A percentile compares a stretch with the other conserved stretches of the same genome.
Evolutionary conservation across 176 grass and related monocot genomes (phyloP).

Genomic region (Phoenix dactylifera): DNA sequence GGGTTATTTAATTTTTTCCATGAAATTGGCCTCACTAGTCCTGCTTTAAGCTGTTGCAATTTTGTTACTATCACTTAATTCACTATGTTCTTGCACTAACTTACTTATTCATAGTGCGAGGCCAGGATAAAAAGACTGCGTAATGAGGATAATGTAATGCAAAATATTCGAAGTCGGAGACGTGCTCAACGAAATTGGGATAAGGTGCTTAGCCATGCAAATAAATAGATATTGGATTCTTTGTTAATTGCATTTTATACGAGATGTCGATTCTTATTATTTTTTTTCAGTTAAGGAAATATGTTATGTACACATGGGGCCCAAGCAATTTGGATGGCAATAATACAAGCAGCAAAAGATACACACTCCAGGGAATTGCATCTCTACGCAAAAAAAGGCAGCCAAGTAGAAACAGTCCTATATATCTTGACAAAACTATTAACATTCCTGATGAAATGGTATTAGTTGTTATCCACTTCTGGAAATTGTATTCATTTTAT

Average conservation of each 20-base stretch:
- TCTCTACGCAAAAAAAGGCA: slow-evolving; percentile 58
- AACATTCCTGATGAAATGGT: too few species aligned
- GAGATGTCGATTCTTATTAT: slow-evolving; percentile 4
- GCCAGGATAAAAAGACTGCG: slow-evolving; percentile 62
- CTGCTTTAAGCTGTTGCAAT: too few species aligned
- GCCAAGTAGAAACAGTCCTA: slow-evolving; percentile 19
- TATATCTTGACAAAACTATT: slow-evolving; percentile 1
- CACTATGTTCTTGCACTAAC: too few species aligned
- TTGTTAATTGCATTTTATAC: background rate
- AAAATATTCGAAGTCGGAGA: slow-evolving; percentile 42
- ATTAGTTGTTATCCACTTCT: too few species aligned
- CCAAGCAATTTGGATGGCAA: slow-evolving; percentile 65
- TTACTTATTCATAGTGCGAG: slow-evolving; percentile 47
- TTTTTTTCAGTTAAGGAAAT: slow-evolving; percentile 63
- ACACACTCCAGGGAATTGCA: slow-evolving; percentile 37
- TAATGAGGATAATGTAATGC: slow-evolving; percentile 64
- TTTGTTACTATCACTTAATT: too few species aligned
- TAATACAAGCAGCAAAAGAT: slow-evolving; percentile 54
- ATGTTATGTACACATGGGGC: slow-evolving; percentile 97
- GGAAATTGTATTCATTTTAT: too few species aligned
- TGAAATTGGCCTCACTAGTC: too few species aligned
- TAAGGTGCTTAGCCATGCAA: slow-evolving; percentile 47
- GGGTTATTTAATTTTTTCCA: too few species aligned
- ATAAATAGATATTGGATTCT: slow-evolving; percentile 1
- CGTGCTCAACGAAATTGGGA: slow-evolving; percentile 77